A percentile compares a stretch with the other conserved stretches of the same genome.
Evolutionary conservation across 345 rosid species (phyloP).

Genomic region (Hibiscus syriacus): DNA sequence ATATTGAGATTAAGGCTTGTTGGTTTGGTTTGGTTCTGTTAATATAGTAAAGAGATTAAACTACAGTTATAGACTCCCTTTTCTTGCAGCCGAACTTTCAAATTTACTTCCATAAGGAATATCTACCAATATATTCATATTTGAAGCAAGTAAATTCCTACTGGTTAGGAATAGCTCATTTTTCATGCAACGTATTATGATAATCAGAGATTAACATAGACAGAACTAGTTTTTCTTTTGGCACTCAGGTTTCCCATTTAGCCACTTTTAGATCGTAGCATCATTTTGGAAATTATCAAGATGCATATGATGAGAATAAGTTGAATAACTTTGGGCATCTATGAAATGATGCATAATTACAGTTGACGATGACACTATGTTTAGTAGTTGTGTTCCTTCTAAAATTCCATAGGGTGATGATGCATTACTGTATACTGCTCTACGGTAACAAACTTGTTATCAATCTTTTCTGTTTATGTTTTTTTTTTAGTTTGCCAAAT

Average conservation of each 20-base stretch:
- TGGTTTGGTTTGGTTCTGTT: no score
- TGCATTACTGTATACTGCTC: background rate
- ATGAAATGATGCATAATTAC: background rate
- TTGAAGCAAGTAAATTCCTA: background rate
- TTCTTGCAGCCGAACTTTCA: background rate
- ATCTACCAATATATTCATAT: background rate
- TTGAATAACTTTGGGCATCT: background rate
- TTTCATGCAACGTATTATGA: background rate
- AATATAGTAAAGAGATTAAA: background rate
- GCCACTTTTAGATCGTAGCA: background rate
- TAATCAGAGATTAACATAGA: background rate
- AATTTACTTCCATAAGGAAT: background rate
- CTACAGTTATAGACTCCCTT: background rate
- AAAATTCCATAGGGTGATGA: background rate
- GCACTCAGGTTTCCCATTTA: background rate
- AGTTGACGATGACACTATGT: background rate
- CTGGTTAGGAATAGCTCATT: background rate
- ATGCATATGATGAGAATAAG: background rate
- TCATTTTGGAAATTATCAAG: background rate
- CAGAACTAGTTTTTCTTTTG: background rate
- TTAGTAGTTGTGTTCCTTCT: background rate
- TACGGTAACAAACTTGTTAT: background rate
- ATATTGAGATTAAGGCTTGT: no score
- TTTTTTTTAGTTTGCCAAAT: background rate
- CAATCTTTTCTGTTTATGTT: background rate